A percentile compares a stretch with the other conserved stretches of the same genome.
Conservation (phyloP, 129 eudicot species). For the Centrapalus pauciflorus region DNA sequence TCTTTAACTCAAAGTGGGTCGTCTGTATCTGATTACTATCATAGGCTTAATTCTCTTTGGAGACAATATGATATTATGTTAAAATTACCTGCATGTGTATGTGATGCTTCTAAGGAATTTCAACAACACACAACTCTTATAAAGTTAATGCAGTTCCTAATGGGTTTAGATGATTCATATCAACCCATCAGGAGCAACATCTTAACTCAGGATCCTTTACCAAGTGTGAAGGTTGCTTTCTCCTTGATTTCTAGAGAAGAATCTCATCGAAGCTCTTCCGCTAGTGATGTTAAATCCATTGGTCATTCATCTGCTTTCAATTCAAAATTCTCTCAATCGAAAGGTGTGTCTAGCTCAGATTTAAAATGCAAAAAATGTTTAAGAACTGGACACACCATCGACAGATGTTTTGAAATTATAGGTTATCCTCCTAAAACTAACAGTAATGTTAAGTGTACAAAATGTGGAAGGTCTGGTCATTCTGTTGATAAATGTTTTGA, state of each 20-base stretch:
- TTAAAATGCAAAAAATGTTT: too few species aligned
- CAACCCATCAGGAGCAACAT: not conserved
- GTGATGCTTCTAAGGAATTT: not conserved
- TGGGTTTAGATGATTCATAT: not conserved
- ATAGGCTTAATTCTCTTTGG: not conserved
- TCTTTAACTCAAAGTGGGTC: not conserved
- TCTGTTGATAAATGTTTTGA: not conserved
- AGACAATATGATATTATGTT: not conserved
- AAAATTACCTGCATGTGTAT: not conserved
- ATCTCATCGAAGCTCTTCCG: not conserved
- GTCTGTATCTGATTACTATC: not conserved
- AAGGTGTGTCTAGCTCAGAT: too few species aligned
- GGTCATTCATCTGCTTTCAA: not conserved
- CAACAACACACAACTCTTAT: not conserved
- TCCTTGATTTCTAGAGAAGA: not conserved
- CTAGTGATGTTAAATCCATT: not conserved
- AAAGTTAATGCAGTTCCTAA: not conserved
- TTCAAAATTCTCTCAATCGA: not conserved
- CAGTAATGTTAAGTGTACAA: not conserved
- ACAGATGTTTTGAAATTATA: too few species aligned
- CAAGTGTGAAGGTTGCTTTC: not conserved
- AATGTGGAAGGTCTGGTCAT: not conserved
- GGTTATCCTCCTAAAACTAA: too few species aligned
- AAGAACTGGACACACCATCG: too few species aligned
- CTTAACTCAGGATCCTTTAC: not conserved